Evolutionary conservation across 768 basidiomycete genomes (phyloP), one percentile per base, ranked within the genome.

Genomic region (Boletus tomentosulus): DNA sequence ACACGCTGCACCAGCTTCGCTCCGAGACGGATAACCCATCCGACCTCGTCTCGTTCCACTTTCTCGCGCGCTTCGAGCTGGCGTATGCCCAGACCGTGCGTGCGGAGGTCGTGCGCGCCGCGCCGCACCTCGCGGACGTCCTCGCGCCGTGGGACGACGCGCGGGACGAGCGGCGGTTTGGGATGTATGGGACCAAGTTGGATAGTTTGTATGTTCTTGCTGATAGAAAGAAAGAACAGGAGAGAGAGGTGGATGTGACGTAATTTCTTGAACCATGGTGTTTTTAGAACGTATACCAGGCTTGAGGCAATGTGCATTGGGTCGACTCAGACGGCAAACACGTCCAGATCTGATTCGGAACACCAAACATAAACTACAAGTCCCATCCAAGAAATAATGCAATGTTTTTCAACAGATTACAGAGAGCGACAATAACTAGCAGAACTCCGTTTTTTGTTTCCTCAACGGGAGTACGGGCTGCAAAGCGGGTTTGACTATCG

Each of bases 111-210:
- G 16, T 50, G 2, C 27, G 28, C 3, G 62, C 44, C 9, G 55
- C 19, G 24, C 59, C 67, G 24, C 53, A 27, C 16, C 55, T 71
- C 16, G 58, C 31, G 6, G 51, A 50, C 2, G 45, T 58, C 4
- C 51, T 68, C 27, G 64, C 62, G 3, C 53, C 35, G 22, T 68
- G 66, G 68, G 64, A 70, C 54, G 63, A 68, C 12, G 59, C 35
- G 24, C 67, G 66, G 31, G 68, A 70, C 22, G 30, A 2, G 43
- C 48, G 66, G 50, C 62, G 61, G n/a, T 57, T 58, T 28, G 60
- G 41, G 12, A 70, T 66, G 67, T 68, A 66, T 47, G 56, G 15
- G 5, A 57, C 58, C 45, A 70, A 70, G 54, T 22, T 68, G 47
- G 57, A 60, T n/a, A 67, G 68, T 50, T 22, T 69, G 56, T 55